These are phyloP conservation scores for Xylaria scruposa DNA, from an alignment of 495 filamentous ascomycete species.

Conservation along the genomic window DNA sequence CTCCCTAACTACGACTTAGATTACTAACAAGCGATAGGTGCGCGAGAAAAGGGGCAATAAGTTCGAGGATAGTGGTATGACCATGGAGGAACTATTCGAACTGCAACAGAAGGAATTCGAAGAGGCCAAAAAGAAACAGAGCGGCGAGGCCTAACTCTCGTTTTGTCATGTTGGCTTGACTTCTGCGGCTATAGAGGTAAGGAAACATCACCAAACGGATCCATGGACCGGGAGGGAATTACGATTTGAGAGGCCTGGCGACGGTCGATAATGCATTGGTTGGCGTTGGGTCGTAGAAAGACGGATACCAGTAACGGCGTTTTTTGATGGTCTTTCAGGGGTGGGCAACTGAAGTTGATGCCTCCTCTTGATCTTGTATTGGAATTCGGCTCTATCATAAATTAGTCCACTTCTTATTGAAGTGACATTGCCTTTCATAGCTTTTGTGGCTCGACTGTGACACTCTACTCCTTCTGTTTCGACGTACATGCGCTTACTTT, in stretches of 20 bases:
- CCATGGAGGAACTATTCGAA: slow-evolving; percentile 83
- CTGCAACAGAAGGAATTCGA: slow-evolving; percentile 92
- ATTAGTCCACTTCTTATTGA: not conserved
- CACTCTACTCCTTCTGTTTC: not conserved
- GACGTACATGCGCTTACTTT: not conserved
- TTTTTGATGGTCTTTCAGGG: slow-evolving; percentile 15
- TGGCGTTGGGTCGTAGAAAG: slow-evolving; percentile 26
- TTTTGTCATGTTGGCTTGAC: not conserved
- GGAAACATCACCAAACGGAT: not conserved
- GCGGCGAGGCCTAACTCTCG: slow-evolving; percentile 29
- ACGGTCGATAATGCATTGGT: slow-evolving; percentile 26
- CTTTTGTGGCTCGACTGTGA: not conserved
- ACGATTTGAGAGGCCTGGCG: slow-evolving; percentile 15
- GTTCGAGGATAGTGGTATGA: slow-evolving; percentile 90
- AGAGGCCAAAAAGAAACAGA: slow-evolving; percentile 65
- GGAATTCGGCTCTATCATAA: not conserved
- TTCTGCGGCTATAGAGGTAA: slow-evolving; percentile 6
- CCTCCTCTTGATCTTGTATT: not conserved
- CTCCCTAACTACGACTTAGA: not conserved
- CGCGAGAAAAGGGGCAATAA: slow-evolving; percentile 97
- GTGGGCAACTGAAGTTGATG: not conserved
- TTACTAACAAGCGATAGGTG: slow-evolving; percentile 58
- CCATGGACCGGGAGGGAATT: not conserved
- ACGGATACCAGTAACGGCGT: slow-evolving; percentile 27
- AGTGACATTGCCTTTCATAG: not conserved